Conservation (phyloP, 2,329 filamentous ascomycete species). For the Fusarium irregulare region DNA sequence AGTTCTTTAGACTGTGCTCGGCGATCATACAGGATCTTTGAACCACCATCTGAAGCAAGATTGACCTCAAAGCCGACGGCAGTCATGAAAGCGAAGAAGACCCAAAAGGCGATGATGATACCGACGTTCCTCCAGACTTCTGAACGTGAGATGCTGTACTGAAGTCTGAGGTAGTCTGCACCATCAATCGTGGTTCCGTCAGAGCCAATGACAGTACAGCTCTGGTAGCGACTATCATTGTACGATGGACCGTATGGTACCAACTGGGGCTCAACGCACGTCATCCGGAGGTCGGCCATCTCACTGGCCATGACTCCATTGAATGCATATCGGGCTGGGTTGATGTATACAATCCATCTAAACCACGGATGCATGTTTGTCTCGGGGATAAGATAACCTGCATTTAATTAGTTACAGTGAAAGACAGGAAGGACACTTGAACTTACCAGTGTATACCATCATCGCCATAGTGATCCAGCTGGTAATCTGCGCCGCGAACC, state of each 20-base stretch:
- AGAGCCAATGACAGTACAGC: background rate
- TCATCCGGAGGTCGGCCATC: conserved; percentile 52
- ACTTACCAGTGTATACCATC: conserved; percentile 59
- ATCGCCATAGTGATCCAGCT: conserved; percentile 65
- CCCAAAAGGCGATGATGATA: background rate
- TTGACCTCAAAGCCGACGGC: background rate
- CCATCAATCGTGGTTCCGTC: background rate
- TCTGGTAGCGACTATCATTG: background rate
- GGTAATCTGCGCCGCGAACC: background rate
- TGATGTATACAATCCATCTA: conserved; percentile 73
- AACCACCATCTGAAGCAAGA: background rate
- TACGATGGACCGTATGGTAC: conserved; percentile 42
- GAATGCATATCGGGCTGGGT: conserved; percentile 70
- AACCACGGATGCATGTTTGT: conserved; percentile 60
- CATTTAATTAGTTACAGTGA: conserved; percentile 28
- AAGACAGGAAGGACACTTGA: too few species aligned
- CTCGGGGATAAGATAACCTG: conserved; percentile 58
- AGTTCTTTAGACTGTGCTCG: background rate
- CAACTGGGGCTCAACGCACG: conserved; percentile 17
- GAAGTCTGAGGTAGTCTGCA: background rate
- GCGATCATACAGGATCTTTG: background rate
- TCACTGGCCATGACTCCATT: conserved; percentile 73
- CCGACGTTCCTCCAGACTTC: background rate
- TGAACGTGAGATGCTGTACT: background rate
- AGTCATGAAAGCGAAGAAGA: background rate